Conservation (phyloP, 164 flowering plant genomes). For the Magnolia kwangsiensis region DNA sequence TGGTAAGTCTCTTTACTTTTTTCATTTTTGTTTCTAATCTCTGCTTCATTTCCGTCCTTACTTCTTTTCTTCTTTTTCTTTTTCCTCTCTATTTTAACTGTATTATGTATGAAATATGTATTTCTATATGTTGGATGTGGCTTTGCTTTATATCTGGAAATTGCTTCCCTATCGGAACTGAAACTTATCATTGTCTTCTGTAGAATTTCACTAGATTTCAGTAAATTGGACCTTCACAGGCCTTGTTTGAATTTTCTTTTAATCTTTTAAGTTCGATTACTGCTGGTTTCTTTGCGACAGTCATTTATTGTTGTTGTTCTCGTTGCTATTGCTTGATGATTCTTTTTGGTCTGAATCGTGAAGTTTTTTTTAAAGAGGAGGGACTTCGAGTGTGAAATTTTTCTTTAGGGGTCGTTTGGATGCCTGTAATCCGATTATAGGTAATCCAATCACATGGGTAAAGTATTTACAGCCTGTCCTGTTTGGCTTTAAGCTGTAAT, state of each 20-base stretch:
- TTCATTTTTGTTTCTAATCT: neutral
- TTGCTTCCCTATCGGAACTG: neutral
- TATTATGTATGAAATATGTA: too few relatives aligned
- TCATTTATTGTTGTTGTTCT: neutral
- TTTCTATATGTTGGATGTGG: neutral
- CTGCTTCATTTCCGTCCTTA: neutral
- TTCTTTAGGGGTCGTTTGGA: neutral
- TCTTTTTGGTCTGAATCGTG: neutral
- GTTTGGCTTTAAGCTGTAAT: too few relatives aligned
- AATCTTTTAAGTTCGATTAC: neutral
- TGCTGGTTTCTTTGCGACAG: neutral
- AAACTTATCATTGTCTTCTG: neutral
- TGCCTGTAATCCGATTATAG: too few relatives aligned
- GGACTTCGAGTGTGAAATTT: neutral
- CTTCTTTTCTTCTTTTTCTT: neutral
- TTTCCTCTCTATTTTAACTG: neutral
- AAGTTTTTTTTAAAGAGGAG: too few relatives aligned
- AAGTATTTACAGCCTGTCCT: too few relatives aligned
- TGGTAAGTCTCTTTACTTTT: slow-evolving; percentile 24
- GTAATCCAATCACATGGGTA: too few relatives aligned
- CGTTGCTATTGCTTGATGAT: neutral
- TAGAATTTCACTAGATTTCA: neutral
- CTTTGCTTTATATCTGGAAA: neutral
- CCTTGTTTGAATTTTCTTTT: neutral
- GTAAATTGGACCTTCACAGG: neutral